Conservation (phyloP, 1,284 basidiomycete species). For the Malassezia sp. region DNA sequence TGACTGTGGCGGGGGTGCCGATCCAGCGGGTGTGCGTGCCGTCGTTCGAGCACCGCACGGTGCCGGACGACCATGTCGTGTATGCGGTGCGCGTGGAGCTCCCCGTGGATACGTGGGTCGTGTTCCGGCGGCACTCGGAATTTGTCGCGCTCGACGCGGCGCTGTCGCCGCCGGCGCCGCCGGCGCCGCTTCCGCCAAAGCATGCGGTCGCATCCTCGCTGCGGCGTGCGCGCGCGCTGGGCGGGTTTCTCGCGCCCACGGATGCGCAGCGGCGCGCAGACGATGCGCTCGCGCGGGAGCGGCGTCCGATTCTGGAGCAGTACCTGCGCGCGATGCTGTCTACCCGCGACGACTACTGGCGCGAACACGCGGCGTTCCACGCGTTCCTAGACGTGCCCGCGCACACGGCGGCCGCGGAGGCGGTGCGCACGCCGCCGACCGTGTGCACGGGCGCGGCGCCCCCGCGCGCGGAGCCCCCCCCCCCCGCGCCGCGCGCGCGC, state of each 20-base stretch:
- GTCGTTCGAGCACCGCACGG: slow-evolving; percentile 38
- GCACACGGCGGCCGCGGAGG: too few relatives aligned
- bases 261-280: slow-evolving; percentile 13
- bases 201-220: slow-evolving; percentile 52
- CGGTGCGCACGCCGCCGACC: background rate
- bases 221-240: slow-evolving; percentile 29
- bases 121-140: slow-evolving; percentile 85
- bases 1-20: slow-evolving; percentile 19
- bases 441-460: background rate
- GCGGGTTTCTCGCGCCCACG: slow-evolving; percentile 8
- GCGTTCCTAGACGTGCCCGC: slow-evolving; percentile 72
- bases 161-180: slow-evolving; percentile 63
- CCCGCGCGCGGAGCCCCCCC: background rate
- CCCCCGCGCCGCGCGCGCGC: background rate
- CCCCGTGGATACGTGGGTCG: slow-evolving; percentile 76
- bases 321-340: slow-evolving; percentile 76
- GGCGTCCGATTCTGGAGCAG: slow-evolving; percentile 63
- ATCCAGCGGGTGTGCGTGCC: slow-evolving; percentile 44
- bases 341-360: slow-evolving; percentile 68
- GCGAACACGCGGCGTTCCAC: slow-evolving; percentile 65
- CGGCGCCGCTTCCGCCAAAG: slow-evolving; percentile 67
- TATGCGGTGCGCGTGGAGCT: slow-evolving; percentile 61
- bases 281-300: slow-evolving; percentile 57
- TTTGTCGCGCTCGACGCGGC: slow-evolving; percentile 75
- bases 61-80: slow-evolving; percentile 56